Conservation (phyloP, 441 rosid species). For the Adansonia madagascariensis region DNA sequence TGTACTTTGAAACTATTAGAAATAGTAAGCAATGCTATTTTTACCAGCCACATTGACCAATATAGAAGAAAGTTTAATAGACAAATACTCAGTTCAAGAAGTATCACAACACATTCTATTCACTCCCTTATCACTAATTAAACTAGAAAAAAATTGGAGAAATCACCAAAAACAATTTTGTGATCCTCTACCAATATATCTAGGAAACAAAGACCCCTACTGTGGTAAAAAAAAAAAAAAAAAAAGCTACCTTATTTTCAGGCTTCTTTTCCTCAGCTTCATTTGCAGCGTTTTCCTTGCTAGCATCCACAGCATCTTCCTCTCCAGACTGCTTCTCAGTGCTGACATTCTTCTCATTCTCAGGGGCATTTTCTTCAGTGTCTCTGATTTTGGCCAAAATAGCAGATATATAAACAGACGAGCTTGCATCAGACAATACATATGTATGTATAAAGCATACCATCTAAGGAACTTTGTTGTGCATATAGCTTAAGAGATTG, state of each 20-base stretch:
- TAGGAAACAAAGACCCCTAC: background rate
- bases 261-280: conserved; percentile 72
- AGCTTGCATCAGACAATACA: background rate
- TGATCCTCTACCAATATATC: background rate
- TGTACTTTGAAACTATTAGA: background rate
- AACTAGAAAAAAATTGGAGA: background rate
- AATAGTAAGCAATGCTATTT: background rate
- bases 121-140: background rate
- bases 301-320: conserved; percentile 62
- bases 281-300: conserved; percentile 54
- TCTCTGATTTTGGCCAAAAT: conserved; percentile 47
- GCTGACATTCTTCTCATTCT: conserved; percentile 51
- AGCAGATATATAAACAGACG: conserved; percentile 5
- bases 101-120: background rate
- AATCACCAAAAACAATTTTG: background rate
- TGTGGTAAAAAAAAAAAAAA: background rate
- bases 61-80: background rate
- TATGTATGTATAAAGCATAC: background rate
- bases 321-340: conserved; percentile 67
- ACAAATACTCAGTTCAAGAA: background rate
- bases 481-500: background rate
- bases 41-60: background rate
- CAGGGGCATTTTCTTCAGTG: conserved; percentile 60
- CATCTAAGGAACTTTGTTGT: background rate
- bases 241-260: conserved; percentile 72